Evolutionary conservation across 176 grass and related monocot genomes (phyloP), one percentile per base, ranked within the genome.

Genomic region (Microstegium vimineum): DNA sequence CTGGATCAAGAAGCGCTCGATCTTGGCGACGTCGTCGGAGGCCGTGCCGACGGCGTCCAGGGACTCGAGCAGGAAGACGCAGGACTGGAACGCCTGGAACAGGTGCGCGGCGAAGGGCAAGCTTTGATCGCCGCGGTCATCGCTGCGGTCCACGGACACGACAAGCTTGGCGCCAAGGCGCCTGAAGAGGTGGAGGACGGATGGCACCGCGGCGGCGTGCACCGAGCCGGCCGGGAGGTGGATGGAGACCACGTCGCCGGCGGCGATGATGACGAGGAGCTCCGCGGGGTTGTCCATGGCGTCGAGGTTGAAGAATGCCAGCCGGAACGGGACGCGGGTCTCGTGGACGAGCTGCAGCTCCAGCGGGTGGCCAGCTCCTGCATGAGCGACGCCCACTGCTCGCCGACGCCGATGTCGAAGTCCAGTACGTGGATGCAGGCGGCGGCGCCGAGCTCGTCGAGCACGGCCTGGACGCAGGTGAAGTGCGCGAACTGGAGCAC

Each of bases 371-470:
- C 90, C 13, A 97, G 80, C 45, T 97, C 94, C 43, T 93, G 94
- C 90, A 97, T 93, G 27, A 97, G 92, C 17, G 94, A 89, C 2
- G 94, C 89, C 94, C 90, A 97, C 64, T 97, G 94, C 59, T 85
- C 88, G 78, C 90, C 94, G 34, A 93, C 77, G 31, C 83, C 94
- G 75, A 97, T 97, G 86, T 97, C 94, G 16, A 93, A 97, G 82
- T 97, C 94, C n/a, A 97, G 82, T 20, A 97, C 83, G 43, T 97
- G 94, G 86, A 97, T 93, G 76, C 93, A 77, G 25, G 32, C 76
- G 10, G 83, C 79, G 20, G 66, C 61, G 32, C 64, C 76, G 35
- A 96, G 88, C 62, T 92, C 90, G 22, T 96, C 93, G 69, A 96
- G 82, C 41, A 96, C 77, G 61, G 88, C 88, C 89, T 96, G 93